A percentile compares a stretch with the other conserved stretches of the same genome.
phyloP scores from a whole-genome alignment of 495 filamentous ascomycete species.

The Podospora pseudoanserina region DNA sequence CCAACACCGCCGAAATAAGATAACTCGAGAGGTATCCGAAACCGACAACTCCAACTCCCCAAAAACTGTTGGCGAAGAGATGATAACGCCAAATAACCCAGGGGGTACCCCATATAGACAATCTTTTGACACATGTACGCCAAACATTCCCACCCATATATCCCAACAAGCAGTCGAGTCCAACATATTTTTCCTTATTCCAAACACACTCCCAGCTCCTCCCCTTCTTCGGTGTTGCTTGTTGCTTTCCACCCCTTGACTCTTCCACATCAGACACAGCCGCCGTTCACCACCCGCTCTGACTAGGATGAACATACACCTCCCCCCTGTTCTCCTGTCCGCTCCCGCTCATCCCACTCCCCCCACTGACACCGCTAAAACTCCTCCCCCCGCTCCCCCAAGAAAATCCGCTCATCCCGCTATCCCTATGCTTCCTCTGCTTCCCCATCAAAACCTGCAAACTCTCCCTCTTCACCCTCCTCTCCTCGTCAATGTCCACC shows the following conservation, averaged over 20 bases:
- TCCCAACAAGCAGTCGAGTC: no score
- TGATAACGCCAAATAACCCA: neutral
- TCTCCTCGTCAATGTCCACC: constrained; percentile 5
- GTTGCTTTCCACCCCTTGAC: neutral
- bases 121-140: neutral
- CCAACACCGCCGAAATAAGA: neutral
- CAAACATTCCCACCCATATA: neutral
- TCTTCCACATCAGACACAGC: no score
- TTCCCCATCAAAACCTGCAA: neutral
- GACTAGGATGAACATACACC: neutral
- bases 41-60: neutral
- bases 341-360: neutral
- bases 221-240: neutral
- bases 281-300: neutral
- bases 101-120: neutral
- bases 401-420: neutral
- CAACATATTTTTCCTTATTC: neutral
- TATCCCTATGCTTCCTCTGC: neutral
- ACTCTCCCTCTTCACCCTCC: constrained; percentile 8
- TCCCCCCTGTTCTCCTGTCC: neutral
- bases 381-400: neutral
- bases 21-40: neutral
- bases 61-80: neutral
- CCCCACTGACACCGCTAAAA: neutral
- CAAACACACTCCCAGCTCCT: neutral